phyloP scores from a whole-genome alignment of 306 rosid species.

The Sicyos baderoa region DNA sequence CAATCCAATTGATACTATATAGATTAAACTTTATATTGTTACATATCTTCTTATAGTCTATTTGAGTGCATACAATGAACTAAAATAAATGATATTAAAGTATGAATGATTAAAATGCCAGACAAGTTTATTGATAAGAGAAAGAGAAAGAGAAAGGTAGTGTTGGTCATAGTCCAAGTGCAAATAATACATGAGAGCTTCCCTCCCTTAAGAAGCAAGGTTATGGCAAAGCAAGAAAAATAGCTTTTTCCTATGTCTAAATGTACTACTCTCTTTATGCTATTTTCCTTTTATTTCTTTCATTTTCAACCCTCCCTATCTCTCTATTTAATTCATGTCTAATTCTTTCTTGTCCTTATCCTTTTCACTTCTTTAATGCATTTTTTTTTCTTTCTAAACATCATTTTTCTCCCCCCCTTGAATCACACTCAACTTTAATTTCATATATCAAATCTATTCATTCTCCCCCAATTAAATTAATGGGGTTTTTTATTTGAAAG shows the following conservation, averaged over 20 bases:
- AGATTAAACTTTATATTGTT: no score
- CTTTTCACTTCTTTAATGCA: constrained; percentile 29
- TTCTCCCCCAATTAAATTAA: constrained; percentile 25
- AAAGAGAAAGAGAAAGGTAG: neutral
- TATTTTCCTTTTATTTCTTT: neutral
- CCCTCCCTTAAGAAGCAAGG: constrained; percentile 19
- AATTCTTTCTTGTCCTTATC: constrained; percentile 29
- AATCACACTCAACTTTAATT: constrained; percentile 40
- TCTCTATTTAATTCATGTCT: constrained; percentile 16
- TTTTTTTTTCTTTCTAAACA: constrained; percentile 25
- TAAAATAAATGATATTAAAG: neutral
- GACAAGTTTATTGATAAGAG: neutral
- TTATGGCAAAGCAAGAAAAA: constrained; percentile 23
- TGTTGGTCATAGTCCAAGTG: constrained; percentile 8
- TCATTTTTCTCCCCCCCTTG: constrained; percentile 28
- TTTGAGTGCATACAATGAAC: no score
- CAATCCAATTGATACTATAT: no score
- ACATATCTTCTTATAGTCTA: no score
- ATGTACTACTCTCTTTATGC: neutral
- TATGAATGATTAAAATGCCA: neutral
- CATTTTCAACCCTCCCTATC: neutral
- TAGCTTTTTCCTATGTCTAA: neutral
- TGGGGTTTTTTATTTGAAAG: constrained; percentile 18
- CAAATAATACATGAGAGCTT: constrained; percentile 10
- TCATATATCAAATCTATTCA: constrained; percentile 23